Evolutionary conservation across 2,329 filamentous ascomycete species (phyloP), one percentile per base, ranked within the genome.

Genomic region (Monilinia aucupariae): DNA sequence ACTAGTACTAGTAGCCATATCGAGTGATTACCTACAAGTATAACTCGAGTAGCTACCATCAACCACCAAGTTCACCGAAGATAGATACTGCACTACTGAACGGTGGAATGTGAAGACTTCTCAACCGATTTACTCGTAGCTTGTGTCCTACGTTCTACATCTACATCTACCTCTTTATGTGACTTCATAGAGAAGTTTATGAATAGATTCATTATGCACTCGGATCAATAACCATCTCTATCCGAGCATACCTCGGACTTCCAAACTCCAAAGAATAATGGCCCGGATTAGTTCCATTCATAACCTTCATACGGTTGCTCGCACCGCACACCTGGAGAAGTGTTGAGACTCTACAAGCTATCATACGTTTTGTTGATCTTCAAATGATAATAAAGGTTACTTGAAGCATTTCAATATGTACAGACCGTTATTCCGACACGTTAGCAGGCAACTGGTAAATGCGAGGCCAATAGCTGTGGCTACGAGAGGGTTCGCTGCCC

Each of bases 401-500:
- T 61, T 13, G 37, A 43, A 22, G 53, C 15, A 41, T 39, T 37
- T 30, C 39, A 59, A 55, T 4, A 74, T 74, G 72, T 71, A 70
- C 43, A 71, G 66, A 68, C 62, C 71, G 39, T 27, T 71, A 41
- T 59, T 73, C 53, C 68, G 67, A 65, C 65, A 43, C 59, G 62
- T 66, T 62, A 64, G 64, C 12, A 67, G 65, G 52, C 68, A 69
- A 68, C 68, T 70, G 55, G 59, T 67, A 17, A 63, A 66, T 59
- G 55, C 65, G 47, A 68, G 68, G 39, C 65, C 66, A 22, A 10
- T 34, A 54, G 32, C 52, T 13, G 43, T 63, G 39, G 56, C 61
- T 34, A 54, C 61, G n/a, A 68, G 72, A 66, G 62, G 67, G 32
- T 71, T 72, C 67, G 71, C 71, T 49, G 68, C 66, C 10, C 66